A percentile compares a stretch with the other conserved stretches of the same genome.
These are phyloP conservation scores for Phoma sp. DNA, from an alignment of 2,329 filamentous ascomycete species.

Conservation along the genomic window DNA sequence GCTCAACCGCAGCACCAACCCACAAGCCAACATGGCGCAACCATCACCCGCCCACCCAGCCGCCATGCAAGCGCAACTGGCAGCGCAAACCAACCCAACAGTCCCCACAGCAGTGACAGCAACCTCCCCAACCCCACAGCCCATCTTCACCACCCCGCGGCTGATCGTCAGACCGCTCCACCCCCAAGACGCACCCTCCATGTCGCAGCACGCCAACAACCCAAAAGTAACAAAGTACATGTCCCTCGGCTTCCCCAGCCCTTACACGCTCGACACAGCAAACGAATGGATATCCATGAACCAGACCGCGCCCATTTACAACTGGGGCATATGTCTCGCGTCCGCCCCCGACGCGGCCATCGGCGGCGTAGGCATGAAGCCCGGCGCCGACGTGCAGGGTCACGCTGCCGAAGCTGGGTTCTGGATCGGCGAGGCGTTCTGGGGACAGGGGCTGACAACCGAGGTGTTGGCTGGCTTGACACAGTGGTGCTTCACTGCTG, in stretches of 20 bases:
- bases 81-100: background rate
- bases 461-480: conserved; percentile 44
- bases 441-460: conserved; percentile 45
- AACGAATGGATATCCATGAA: conserved; percentile 46
- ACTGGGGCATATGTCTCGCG: conserved; percentile 29
- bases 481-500: conserved; percentile 40
- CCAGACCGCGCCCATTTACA: conserved; percentile 16
- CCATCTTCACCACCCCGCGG: conserved; percentile 38
- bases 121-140: conserved; percentile 29
- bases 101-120: background rate
- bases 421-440: conserved; percentile 49
- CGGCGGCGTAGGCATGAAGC: conserved; percentile 49
- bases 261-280: conserved; percentile 47
- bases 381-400: conserved; percentile 42
- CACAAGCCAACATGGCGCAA: conserved; percentile 21
- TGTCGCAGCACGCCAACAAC: conserved; percentile 38
- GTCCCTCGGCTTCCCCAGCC: conserved; percentile 47
- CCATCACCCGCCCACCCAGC: conserved; percentile 23
- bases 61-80: conserved; percentile 17
- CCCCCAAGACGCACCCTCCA: conserved; percentile 37
- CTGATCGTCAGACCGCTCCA: conserved; percentile 23
- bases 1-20: no score
- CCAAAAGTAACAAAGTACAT: conserved; percentile 45
- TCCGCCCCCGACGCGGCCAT: conserved; percentile 29
- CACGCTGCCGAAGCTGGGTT: conserved; percentile 52